phyloP scores from a whole-genome alignment of 1,284 basidiomycete genomes.

The Volvariella volvacea region DNA sequence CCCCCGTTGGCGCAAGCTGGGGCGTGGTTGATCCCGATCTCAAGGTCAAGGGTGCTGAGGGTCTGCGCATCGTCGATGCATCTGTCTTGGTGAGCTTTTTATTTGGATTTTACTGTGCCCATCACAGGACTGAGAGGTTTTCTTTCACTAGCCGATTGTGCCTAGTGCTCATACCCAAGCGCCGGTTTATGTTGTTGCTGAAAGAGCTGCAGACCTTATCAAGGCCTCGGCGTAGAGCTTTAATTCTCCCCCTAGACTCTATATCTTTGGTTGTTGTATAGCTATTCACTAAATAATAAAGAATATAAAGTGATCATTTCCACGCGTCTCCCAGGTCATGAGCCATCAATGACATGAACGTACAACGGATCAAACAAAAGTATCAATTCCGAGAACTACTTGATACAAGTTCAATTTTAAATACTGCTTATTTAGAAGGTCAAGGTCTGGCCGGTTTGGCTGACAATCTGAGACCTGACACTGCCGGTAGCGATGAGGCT shows the following conservation, averaged over 20 bases:
- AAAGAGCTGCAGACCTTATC: slow-evolving; percentile 7
- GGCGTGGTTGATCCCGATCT: slow-evolving; percentile 33
- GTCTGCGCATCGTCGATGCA: slow-evolving; percentile 35
- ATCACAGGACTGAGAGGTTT: too few species aligned
- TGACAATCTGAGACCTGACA: slow-evolving; percentile 24
- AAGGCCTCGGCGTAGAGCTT: not conserved
- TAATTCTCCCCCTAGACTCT: too few species aligned
- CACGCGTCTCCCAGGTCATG: too few species aligned
- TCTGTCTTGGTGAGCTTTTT: slow-evolving; percentile 26
- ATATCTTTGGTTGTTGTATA: too few species aligned
- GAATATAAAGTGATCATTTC: too few species aligned
- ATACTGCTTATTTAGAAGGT: slow-evolving; percentile 30
- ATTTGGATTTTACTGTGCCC: not conserved
- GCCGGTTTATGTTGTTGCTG: slow-evolving; percentile 6
- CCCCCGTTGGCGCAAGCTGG: slow-evolving; percentile 12
- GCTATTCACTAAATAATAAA: too few species aligned
- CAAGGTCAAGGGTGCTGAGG: slow-evolving; percentile 30
- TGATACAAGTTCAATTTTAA: too few species aligned
- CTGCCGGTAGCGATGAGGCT: slow-evolving; percentile 19
- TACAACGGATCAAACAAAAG: too few species aligned
- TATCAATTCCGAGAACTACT: too few species aligned
- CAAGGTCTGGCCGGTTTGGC: slow-evolving; percentile 31
- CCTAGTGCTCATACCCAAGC: slow-evolving; percentile 6
- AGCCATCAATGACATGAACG: too few species aligned
- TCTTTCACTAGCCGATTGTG: slow-evolving; percentile 5